Conservation (phyloP, 257 asterid species). For the Solanum neorickii region DNA sequence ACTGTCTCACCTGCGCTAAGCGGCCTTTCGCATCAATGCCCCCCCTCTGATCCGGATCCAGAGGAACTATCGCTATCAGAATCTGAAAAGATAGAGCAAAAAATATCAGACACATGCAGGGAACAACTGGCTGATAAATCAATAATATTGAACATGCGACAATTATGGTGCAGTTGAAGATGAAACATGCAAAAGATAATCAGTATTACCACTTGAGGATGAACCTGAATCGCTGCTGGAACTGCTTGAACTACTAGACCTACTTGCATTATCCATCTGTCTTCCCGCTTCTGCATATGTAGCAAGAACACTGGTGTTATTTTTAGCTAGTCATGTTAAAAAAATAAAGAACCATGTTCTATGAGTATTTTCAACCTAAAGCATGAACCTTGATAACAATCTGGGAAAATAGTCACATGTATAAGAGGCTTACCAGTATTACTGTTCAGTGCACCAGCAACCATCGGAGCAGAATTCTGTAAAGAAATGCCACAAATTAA, state of each 20-base stretch:
- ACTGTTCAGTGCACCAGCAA: background rate
- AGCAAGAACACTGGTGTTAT: background rate
- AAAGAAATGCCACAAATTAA: background rate
- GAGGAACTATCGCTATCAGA: constrained; percentile 56
- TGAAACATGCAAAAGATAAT: background rate
- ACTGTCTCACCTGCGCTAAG: background rate
- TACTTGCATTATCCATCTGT: constrained; percentile 4
- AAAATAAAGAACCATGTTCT: background rate
- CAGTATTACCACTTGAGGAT: constrained; percentile 16
- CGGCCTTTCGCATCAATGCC: constrained; percentile 20
- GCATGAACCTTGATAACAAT: background rate
- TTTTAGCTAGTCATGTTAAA: background rate
- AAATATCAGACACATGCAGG: background rate
- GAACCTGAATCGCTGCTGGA: constrained; percentile 15
- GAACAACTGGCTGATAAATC: background rate
- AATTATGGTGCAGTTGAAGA: background rate
- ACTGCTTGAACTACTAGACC: constrained; percentile 16
- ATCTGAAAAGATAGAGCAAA: constrained; percentile 22
- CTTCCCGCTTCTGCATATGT: background rate
- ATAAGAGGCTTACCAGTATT: constrained; percentile 1
- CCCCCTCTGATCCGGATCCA: constrained; percentile 35
- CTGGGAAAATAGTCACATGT: background rate
- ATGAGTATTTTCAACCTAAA: background rate
- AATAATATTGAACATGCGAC: background rate
- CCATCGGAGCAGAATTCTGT: constrained; percentile 3